A percentile compares a stretch with the other conserved stretches of the same genome.
Conservation (phyloP, 352 stramenopile genomes). For the Globisporangium takayamanum region DNA sequence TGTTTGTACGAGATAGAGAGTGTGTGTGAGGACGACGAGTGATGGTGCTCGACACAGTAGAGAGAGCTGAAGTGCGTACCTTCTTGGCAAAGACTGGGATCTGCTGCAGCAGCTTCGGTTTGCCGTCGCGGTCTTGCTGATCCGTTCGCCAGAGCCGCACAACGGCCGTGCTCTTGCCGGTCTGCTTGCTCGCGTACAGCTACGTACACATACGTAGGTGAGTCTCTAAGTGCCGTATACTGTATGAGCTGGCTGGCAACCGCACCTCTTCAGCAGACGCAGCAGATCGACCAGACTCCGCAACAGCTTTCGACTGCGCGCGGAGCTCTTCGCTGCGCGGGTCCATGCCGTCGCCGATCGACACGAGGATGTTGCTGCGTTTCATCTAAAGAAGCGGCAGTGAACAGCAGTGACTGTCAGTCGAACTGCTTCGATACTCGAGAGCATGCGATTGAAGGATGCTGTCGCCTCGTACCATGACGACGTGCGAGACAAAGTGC, state of each 20-base stretch:
- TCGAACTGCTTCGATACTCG: background rate
- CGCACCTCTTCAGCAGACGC: constrained; percentile 48
- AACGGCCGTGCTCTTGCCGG: constrained; percentile 63
- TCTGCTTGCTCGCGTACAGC: constrained; percentile 60
- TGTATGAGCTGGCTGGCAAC: background rate
- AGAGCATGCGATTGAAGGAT: background rate
- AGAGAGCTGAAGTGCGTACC: constrained; percentile 7
- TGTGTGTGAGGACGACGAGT: background rate
- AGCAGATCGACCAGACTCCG: constrained; percentile 54
- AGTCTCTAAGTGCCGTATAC: background rate
- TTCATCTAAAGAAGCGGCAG: constrained; percentile 54
- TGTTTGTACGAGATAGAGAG: constrained; percentile 4
- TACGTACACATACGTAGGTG: constrained; percentile 10
- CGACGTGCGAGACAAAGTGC: constrained; percentile 82
- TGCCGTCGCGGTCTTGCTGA: constrained; percentile 80
- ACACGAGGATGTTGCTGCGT: constrained; percentile 82
- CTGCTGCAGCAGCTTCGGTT: constrained; percentile 81
- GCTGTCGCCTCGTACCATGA: constrained; percentile 52
- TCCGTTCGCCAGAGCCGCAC: constrained; percentile 87
- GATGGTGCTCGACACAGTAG: too few relatives aligned
- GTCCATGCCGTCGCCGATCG: constrained; percentile 82
- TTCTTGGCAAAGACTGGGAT: constrained; percentile 85
- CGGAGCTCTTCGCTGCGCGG: constrained; percentile 67
- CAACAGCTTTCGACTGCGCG: constrained; percentile 73
- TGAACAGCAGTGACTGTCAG: background rate